These are phyloP conservation scores for Poa pratensis DNA, from an alignment of 176 grass and related monocot species.

Conservation along the genomic window DNA sequence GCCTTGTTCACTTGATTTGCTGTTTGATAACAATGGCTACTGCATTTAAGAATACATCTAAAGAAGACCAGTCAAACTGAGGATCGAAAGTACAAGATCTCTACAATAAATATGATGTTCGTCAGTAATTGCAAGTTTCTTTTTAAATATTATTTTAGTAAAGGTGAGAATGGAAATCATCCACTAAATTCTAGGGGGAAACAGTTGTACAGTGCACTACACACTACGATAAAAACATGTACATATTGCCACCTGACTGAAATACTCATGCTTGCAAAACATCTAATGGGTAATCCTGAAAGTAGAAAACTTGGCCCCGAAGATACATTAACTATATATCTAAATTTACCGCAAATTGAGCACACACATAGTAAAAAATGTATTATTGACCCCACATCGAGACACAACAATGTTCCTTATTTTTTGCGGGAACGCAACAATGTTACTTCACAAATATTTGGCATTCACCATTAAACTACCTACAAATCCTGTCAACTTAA, in stretches of 20 bases:
- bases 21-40: background rate
- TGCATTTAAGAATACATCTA: background rate
- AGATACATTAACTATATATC: background rate
- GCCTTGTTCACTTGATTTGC: background rate
- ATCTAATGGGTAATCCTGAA: constrained; percentile 2
- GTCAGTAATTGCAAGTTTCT: background rate
- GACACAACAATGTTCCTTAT: background rate
- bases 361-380: background rate
- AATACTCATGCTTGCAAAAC: background rate
- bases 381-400: constrained; percentile 20
- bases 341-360: background rate
- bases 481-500: background rate
- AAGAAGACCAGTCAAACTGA: background rate
- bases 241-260: background rate
- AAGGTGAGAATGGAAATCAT: background rate
- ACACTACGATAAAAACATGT: background rate
- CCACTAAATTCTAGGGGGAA: constrained; percentile 1
- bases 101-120: background rate
- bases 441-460: background rate
- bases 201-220: background rate
- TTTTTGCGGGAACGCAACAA: background rate
- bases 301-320: background rate
- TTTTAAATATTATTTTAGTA: background rate
- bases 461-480: background rate
- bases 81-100: background rate